Conservation (phyloP, 1,139 yeast species). For the Suhomyces bolitotheri region DNA sequence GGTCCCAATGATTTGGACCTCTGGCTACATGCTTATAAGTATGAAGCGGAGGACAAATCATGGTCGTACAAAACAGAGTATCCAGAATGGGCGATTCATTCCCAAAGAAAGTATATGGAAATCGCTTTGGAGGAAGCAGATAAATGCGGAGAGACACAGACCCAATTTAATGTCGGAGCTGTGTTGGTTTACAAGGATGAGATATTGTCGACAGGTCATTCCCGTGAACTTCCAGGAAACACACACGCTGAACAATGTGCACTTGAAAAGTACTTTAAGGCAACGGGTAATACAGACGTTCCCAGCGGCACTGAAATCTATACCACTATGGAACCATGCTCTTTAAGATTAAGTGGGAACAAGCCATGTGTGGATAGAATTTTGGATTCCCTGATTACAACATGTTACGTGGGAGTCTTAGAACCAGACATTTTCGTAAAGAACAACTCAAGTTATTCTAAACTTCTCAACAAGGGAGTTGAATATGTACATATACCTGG, state of each 20-base stretch:
- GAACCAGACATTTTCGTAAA: conserved; percentile 90
- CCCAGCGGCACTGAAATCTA: conserved; percentile 82
- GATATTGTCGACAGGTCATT: conserved; percentile 76
- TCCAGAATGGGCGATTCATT: conserved; percentile 83
- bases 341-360: conserved; percentile 85
- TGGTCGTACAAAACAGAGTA: conserved; percentile 82
- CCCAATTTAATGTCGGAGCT: conserved; percentile 95
- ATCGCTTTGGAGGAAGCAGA: conserved; percentile 74
- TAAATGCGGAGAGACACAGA: conserved; percentile 78
- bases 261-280: conserved; percentile 63
- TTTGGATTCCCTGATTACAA: conserved; percentile 50
- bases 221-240: conserved; percentile 90
- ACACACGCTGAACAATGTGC: conserved; percentile 99
- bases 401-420: conserved; percentile 84
- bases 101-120: conserved; percentile 56
- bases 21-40: conserved; percentile 88
- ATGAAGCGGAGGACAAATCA: conserved; percentile 53
- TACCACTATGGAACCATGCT: conserved; percentile 98
- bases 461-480: conserved; percentile 56
- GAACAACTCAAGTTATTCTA: conserved; percentile 64
- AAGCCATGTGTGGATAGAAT: conserved; percentile 85
- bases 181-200: conserved; percentile 68
- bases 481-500: conserved; percentile 84
- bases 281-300: conserved; percentile 41
- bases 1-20: conserved; percentile 80